Evolutionary conservation across 805 yeast species (phyloP).

Genomic region (Komagataella pastoris): DNA sequence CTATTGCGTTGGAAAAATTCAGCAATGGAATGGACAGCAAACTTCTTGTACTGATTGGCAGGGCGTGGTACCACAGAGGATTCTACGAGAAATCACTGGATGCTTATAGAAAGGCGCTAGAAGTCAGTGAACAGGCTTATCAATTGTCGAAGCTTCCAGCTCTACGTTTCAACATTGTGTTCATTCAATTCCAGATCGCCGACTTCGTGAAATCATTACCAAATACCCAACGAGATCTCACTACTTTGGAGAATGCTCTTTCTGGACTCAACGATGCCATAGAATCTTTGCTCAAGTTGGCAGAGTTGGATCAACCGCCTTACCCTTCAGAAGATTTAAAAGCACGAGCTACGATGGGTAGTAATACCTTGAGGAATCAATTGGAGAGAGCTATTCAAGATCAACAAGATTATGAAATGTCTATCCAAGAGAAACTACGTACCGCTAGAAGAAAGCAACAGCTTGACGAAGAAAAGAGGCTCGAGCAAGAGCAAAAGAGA

Average conservation of each 20-base stretch:
- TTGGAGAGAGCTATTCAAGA: constrained; percentile 58
- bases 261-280: constrained; percentile 53
- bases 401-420: constrained; percentile 53
- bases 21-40: constrained; percentile 52
- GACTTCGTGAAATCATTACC: constrained; percentile 60
- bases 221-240: constrained; percentile 43
- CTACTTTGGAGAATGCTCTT: constrained; percentile 44
- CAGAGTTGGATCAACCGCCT: constrained; percentile 55
- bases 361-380: constrained; percentile 58
- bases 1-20: constrained; percentile 58
- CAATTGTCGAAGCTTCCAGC: constrained; percentile 25
- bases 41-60: constrained; percentile 61
- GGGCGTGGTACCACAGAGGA: constrained; percentile 83
- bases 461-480: constrained; percentile 31
- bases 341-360: constrained; percentile 80
- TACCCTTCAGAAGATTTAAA: constrained; percentile 69
- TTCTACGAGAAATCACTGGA: constrained; percentile 47
- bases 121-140: constrained; percentile 47
- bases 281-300: constrained; percentile 37
- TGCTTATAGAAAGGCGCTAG: constrained; percentile 49
- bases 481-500: constrained; percentile 27
- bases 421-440: constrained; percentile 45
- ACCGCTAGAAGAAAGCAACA: constrained; percentile 61
- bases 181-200: constrained; percentile 76
- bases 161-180: constrained; percentile 68